Conservation (phyloP, 164 flowering plant species). For the Euptelea pleiosperma region DNA sequence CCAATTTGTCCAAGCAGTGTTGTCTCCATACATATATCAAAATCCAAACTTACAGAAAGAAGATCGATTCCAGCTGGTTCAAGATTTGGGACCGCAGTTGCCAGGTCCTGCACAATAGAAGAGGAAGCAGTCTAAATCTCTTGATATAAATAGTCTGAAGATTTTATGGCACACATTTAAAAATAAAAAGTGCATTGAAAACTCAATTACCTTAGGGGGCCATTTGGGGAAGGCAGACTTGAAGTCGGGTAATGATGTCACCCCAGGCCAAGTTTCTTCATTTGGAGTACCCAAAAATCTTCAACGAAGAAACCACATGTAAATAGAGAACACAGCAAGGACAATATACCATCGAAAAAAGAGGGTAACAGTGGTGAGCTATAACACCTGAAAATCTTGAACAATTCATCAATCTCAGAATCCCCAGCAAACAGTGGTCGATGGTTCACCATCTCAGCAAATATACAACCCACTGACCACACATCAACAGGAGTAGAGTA, state of each 20-base stretch:
- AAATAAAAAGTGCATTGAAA: neutral
- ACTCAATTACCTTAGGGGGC: slow-evolving; percentile 63
- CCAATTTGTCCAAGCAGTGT: neutral
- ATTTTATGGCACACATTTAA: neutral
- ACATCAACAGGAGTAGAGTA: slow-evolving; percentile 98
- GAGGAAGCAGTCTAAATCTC: neutral
- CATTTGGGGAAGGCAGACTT: slow-evolving; percentile 91
- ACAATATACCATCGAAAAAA: too few species aligned
- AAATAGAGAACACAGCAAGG: slow-evolving; percentile 4
- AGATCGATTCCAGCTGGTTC: slow-evolving; percentile 84
- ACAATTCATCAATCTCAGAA: slow-evolving; percentile 94
- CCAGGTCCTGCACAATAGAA: slow-evolving; percentile 57
- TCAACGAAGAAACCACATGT: slow-evolving; percentile 5
- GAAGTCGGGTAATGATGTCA: slow-evolving; percentile 83
- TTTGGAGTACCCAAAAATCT: slow-evolving; percentile 89
- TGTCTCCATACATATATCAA: neutral
- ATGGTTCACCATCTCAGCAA: slow-evolving; percentile 98
- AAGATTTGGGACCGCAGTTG: slow-evolving; percentile 69
- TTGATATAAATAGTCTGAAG: neutral
- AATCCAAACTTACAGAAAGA: slow-evolving; percentile 60
- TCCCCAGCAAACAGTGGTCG: slow-evolving; percentile 93
- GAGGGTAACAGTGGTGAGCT: too few species aligned
- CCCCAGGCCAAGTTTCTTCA: slow-evolving; percentile 95
- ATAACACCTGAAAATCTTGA: slow-evolving; percentile 86
- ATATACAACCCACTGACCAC: slow-evolving; percentile 99